phyloP scores from a whole-genome alignment of 2,329 filamentous ascomycete species.

The Daldinia eschscholtzii region DNA sequence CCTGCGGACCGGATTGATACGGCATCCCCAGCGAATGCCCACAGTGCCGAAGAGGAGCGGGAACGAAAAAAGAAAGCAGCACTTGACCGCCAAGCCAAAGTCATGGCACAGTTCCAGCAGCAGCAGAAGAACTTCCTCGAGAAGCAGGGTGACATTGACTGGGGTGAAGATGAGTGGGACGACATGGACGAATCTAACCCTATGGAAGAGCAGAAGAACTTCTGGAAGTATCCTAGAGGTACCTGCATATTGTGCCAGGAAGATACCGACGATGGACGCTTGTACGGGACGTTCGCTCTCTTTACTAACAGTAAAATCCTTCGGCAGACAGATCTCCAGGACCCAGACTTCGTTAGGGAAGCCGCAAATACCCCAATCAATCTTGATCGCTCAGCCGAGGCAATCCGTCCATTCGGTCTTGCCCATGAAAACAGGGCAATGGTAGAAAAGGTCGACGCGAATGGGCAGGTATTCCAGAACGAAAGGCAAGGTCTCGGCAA shows the following conservation, averaged over 20 bases:
- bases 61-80: slow-evolving; percentile 93
- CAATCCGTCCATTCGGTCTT: slow-evolving; percentile 88
- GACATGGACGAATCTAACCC: slow-evolving; percentile 71
- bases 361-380: slow-evolving; percentile 81
- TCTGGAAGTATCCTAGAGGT: slow-evolving; percentile 91
- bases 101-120: slow-evolving; percentile 98
- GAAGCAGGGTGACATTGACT: slow-evolving; percentile 87
- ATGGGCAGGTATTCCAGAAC: slow-evolving; percentile 76
- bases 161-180: slow-evolving; percentile 86
- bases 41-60: slow-evolving; percentile 76
- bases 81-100: slow-evolving; percentile 86
- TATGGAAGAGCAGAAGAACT: slow-evolving; percentile 76
- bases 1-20: slow-evolving; percentile 84
- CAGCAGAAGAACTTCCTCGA: slow-evolving; percentile 96
- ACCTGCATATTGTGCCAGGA: slow-evolving; percentile 98
- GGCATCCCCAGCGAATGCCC: slow-evolving; percentile 79
- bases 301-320: slow-evolving; percentile 88
- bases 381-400: slow-evolving; percentile 86
- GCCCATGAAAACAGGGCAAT: slow-evolving; percentile 85
- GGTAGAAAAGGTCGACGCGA: slow-evolving; percentile 80
- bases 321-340: slow-evolving; percentile 85
- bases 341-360: slow-evolving; percentile 87
- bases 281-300: slow-evolving; percentile 94
- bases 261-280: slow-evolving; percentile 86
- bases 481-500: slow-evolving; percentile 89